Evolutionary conservation across 2,329 filamentous ascomycete species (phyloP).

Genomic region (Monilinia vaccinii-corymbosi): DNA sequence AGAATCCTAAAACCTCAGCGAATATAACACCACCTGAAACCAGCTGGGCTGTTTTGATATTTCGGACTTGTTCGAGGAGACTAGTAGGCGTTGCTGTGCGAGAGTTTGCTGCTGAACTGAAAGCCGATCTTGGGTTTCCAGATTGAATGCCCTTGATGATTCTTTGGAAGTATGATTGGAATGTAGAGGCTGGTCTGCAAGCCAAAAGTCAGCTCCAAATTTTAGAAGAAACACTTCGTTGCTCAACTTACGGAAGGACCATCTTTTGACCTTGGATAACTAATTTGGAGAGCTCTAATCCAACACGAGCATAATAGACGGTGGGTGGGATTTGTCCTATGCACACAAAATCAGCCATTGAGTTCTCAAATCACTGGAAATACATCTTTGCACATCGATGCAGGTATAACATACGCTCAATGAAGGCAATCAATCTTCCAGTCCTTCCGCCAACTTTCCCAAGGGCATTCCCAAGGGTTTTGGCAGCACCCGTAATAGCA

Average conservation of each 20-base stretch:
- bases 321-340: conserved; percentile 76
- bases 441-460: conserved; percentile 75
- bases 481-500: conserved; percentile 63
- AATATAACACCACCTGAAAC: conserved; percentile 65
- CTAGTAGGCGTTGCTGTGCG: conserved; percentile 41
- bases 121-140: conserved; percentile 50
- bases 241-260: conserved; percentile 75
- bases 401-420: conserved; percentile 64
- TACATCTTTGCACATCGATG: not conserved
- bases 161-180: conserved; percentile 80
- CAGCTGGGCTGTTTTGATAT: conserved; percentile 62
- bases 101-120: conserved; percentile 38
- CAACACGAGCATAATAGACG: conserved; percentile 87
- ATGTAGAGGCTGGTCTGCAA: conserved; percentile 62
- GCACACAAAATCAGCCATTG: conserved; percentile 20
- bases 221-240: not conserved
- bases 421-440: conserved; percentile 65
- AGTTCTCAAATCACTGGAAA: conserved; percentile 9
- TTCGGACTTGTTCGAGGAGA: conserved; percentile 54
- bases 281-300: conserved; percentile 77
- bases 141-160: conserved; percentile 56
- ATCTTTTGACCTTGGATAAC: conserved; percentile 85
- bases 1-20: conserved; percentile 90
- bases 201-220: conserved; percentile 4
- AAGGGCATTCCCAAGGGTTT: conserved; percentile 55